phyloP scores from a whole-genome alignment of 1,139 yeast species.

The Candida neerlandica region DNA sequence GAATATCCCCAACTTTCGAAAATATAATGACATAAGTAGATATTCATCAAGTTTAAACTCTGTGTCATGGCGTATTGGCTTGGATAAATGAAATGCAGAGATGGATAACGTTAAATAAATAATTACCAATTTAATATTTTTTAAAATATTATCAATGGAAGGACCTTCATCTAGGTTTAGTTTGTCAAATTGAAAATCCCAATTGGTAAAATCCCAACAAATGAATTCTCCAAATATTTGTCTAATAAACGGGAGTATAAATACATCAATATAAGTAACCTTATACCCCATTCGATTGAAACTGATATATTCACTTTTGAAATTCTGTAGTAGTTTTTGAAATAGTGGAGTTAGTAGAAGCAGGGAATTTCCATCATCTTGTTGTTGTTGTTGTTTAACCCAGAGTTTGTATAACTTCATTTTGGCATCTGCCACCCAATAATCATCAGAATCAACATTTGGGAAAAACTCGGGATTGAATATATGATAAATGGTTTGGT shows the following conservation, averaged over 20 bases:
- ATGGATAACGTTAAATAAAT: conserved; percentile 31
- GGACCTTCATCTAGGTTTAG: not conserved
- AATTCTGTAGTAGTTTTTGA: conserved; percentile 20
- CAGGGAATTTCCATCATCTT: conserved; percentile 16
- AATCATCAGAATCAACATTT: conserved; percentile 47
- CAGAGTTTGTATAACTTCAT: conserved; percentile 23
- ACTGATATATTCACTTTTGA: conserved; percentile 23
- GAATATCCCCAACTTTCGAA: conserved; percentile 40
- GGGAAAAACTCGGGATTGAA: conserved; percentile 51
- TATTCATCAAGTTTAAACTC: conserved; percentile 25
- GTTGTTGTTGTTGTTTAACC: conserved; percentile 9
- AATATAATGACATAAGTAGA: conserved; percentile 34
- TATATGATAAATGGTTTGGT: conserved; percentile 50
- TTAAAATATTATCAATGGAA: conserved; percentile 5
- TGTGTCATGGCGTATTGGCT: conserved; percentile 15
- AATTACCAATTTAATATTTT: conserved; percentile 28
- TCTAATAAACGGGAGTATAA: conserved; percentile 34
- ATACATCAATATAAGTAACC: conserved; percentile 31
- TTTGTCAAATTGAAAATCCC: conserved; percentile 16
- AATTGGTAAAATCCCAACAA: conserved; percentile 23
- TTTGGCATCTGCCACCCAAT: conserved; percentile 37
- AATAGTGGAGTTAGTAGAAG: conserved; percentile 22
- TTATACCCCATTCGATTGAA: conserved; percentile 24
- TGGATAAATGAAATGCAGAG: conserved; percentile 26
- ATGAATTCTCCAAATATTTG: conserved; percentile 35